Conservation (phyloP, 192 early-diverging fungal genomes). For the Phycomyces nitens region DNA sequence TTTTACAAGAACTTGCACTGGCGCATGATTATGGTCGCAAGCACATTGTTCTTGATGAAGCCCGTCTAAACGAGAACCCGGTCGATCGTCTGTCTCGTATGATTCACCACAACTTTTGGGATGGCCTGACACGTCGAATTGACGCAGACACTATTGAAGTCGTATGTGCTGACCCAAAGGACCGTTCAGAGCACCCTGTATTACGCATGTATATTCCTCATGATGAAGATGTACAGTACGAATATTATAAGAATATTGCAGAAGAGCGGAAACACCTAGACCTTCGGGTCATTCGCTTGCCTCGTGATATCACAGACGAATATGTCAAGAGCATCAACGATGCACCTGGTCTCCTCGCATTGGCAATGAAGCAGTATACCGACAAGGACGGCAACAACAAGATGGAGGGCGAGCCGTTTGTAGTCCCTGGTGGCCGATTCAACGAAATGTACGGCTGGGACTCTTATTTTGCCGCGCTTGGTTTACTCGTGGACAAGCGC, state of each 20-base stretch:
- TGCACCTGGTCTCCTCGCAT: conserved; percentile 83
- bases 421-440: conserved; percentile 97
- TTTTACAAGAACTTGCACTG: conserved; percentile 92
- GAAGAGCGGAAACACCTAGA: conserved; percentile 61
- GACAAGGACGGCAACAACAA: conserved; percentile 40
- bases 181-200: conserved; percentile 66
- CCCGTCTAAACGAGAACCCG: conserved; percentile 90
- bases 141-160: conserved; percentile 82
- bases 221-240: conserved; percentile 66
- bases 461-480: conserved; percentile 90
- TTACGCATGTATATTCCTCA: conserved; percentile 92
- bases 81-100: conserved; percentile 85
- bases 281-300: conserved; percentile 78
- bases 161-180: conserved; percentile 93
- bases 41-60: conserved; percentile 86
- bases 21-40: conserved; percentile 85
- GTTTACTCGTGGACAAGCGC: conserved; percentile 82
- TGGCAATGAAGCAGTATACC: conserved; percentile 56
- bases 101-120: conserved; percentile 94
- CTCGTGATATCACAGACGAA: conserved; percentile 78
- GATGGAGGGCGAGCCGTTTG: conserved; percentile 83
- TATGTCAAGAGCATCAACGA: conserved; percentile 92
- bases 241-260: conserved; percentile 79
- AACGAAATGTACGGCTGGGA: conserved; percentile 99
- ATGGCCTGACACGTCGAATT: conserved; percentile 87